Conservation (phyloP, 2,329 filamentous ascomycete genomes). For the Cladosporium sp. region DNA sequence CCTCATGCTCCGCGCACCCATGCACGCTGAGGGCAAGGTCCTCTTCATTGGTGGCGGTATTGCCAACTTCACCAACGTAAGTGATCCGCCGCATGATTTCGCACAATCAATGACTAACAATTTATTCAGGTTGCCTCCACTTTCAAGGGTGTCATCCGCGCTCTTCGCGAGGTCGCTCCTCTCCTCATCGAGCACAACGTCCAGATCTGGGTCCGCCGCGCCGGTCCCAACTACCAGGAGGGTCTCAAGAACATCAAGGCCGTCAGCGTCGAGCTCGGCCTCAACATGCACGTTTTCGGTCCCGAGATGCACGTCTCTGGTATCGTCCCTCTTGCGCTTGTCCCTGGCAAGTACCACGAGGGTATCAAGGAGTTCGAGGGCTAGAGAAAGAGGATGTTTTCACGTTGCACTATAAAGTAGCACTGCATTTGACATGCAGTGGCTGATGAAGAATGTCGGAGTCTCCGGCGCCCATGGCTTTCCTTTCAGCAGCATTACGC, state of each 20-base stretch:
- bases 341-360: conserved; percentile 57
- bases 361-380: conserved; percentile 62
- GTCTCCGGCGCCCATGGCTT: conserved; percentile 12
- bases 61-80: conserved; percentile 98
- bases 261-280: conserved; percentile 87
- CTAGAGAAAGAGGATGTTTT: conserved; percentile 34
- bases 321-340: conserved; percentile 89
- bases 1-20: conserved; percentile 90
- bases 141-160: conserved; percentile 99
- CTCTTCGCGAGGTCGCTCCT: conserved; percentile 83
- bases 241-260: conserved; percentile 99
- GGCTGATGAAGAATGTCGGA: conserved; percentile 10
- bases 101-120: conserved; percentile 22
- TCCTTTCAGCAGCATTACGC: not conserved
- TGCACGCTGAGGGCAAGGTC: conserved; percentile 88
- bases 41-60: conserved; percentile 99
- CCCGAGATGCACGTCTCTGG: conserved; percentile 87
- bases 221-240: conserved; percentile 99
- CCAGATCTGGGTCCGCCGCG: conserved; percentile 90
- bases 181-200: conserved; percentile 93
- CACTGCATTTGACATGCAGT: conserved; percentile 4
- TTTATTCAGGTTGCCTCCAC: conserved; percentile 72
- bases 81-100: conserved; percentile 23
- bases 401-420: not conserved
- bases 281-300: conserved; percentile 90